Evolutionary conservation across 208 protist genomes (phyloP).

Genomic region (Phytomonas sp.): DNA sequence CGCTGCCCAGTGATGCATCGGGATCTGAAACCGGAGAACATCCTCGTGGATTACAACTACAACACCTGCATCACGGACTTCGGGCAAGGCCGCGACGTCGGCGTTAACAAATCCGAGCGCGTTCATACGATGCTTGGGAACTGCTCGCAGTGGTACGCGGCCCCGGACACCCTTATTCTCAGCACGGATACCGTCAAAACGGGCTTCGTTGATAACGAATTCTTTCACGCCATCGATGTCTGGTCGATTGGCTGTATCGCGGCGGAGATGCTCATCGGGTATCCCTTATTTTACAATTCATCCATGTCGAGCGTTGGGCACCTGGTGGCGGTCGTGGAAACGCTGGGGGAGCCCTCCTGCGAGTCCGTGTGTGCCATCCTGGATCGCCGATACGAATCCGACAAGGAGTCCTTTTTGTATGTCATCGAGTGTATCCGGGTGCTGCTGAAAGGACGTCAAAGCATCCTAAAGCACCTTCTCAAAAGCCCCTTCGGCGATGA

Average conservation of each 20-base stretch:
- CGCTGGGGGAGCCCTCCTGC: conserved; percentile 67
- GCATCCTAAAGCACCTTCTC: conserved; percentile 30
- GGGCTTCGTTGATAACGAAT: conserved; percentile 67
- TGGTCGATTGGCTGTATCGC: conserved; percentile 91
- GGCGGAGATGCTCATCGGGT: conserved; percentile 80
- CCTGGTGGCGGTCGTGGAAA: conserved; percentile 86
- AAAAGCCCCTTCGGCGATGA: conserved; percentile 56
- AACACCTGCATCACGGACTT: conserved; percentile 94
- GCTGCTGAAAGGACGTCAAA: conserved; percentile 11
- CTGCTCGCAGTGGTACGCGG: conserved; percentile 95
- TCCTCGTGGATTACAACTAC: conserved; percentile 90
- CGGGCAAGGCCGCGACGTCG: conserved; percentile 91
- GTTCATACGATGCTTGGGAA: conserved; percentile 67
- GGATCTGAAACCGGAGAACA: conserved; percentile 91
- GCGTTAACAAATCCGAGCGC: conserved; percentile 22
- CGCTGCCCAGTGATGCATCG: conserved; percentile 82
- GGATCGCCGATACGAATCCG: conserved; percentile 34
- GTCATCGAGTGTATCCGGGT: conserved; percentile 16
- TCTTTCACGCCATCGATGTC: conserved; percentile 77
- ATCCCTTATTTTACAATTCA: conserved; percentile 76
- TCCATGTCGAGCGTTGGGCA: conserved; percentile 90
- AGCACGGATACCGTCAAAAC: conserved; percentile 52
- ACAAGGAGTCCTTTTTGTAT: conserved; percentile 31
- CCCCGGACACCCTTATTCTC: conserved; percentile 96
- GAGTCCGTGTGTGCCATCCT: conserved; percentile 73